Evolutionary conservation across 306 rosid species (phyloP).

Genomic region (Abrus pulchellus): DNA sequence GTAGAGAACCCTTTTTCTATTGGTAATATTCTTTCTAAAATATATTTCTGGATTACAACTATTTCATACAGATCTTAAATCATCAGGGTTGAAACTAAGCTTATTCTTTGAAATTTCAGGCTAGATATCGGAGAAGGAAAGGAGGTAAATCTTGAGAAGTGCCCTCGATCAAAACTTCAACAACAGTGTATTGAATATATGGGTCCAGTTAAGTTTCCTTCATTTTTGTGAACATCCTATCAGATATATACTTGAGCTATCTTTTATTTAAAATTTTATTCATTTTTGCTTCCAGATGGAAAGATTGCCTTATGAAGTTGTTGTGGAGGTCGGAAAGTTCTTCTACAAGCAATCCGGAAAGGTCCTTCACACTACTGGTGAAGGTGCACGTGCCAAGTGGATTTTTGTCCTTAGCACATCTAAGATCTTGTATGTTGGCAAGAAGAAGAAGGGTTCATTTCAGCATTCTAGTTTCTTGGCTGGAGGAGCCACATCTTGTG

Average conservation of each 20-base stretch:
- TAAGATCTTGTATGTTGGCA: constrained; percentile 71
- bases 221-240: constrained; percentile 14
- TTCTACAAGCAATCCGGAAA: constrained; percentile 60
- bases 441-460: constrained; percentile 82
- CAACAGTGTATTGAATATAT: constrained; percentile 90
- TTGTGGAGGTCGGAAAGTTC: constrained; percentile 66
- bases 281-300: constrained; percentile 60
- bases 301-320: constrained; percentile 70
- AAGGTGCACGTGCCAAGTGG: constrained; percentile 66
- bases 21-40: constrained; percentile 60
- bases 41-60: background rate
- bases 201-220: constrained; percentile 74
- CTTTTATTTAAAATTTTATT: background rate
- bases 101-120: constrained; percentile 59
- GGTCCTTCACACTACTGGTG: constrained; percentile 64
- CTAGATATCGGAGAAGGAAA: constrained; percentile 92
- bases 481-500: constrained; percentile 91
- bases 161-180: constrained; percentile 75
- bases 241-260: background rate
- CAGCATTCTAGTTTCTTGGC: constrained; percentile 98
- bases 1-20: constrained; percentile 87
- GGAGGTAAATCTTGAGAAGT: constrained; percentile 69
- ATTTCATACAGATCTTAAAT: background rate
- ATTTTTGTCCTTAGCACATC: constrained; percentile 92
- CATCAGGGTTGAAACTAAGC: constrained; percentile 9